phyloP scores from a whole-genome alignment of 2,329 filamentous ascomycete species.

The Chrysosphaeria jannelii region DNA sequence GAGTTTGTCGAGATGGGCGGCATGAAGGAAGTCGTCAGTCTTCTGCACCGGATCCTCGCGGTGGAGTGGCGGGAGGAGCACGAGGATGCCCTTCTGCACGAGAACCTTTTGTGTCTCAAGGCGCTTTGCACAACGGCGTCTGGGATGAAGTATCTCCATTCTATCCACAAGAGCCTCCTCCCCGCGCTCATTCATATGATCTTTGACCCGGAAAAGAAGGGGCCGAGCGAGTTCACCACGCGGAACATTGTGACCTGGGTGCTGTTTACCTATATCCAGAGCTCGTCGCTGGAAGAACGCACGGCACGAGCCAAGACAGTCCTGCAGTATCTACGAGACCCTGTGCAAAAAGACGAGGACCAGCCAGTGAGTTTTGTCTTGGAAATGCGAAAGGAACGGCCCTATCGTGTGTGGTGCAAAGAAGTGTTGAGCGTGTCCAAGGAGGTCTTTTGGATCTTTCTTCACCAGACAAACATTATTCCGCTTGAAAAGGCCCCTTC shows the following conservation, averaged over 20 bases:
- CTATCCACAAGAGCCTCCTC: slow-evolving; percentile 55
- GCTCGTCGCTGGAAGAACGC: slow-evolving; percentile 28
- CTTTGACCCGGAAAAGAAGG: slow-evolving; percentile 95
- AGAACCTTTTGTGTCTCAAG: slow-evolving; percentile 77
- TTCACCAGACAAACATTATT: slow-evolving; percentile 77
- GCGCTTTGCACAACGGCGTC: slow-evolving; percentile 75
- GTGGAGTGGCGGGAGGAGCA: slow-evolving; percentile 98
- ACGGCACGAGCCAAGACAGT: slow-evolving; percentile 40
- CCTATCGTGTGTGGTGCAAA: slow-evolving; percentile 82
- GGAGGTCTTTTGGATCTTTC: slow-evolving; percentile 97
- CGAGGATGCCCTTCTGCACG: slow-evolving; percentile 75
- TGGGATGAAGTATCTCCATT: slow-evolving; percentile 52
- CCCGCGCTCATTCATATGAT: slow-evolving; percentile 65
- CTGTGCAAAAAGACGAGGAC: slow-evolving; percentile 41
- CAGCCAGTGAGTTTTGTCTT: slow-evolving; percentile 62
- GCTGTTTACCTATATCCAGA: slow-evolving; percentile 63
- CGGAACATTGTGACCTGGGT: slow-evolving; percentile 71
- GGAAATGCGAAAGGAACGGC: slow-evolving; percentile 61
- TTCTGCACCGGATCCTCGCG: slow-evolving; percentile 75
- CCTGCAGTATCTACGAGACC: slow-evolving; percentile 52
- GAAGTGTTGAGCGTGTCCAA: slow-evolving; percentile 83
- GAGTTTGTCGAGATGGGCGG: slow-evolving; percentile 68
- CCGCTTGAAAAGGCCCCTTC: slow-evolving; percentile 13
- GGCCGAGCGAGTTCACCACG: slow-evolving; percentile 86
- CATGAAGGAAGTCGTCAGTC: slow-evolving; percentile 66